A percentile compares a stretch with the other conserved stretches of the same genome.
These are phyloP conservation scores for Paraphaeosphaeria sporulosa DNA, from an alignment of 2,329 filamentous ascomycete species.

Conservation along the genomic window DNA sequence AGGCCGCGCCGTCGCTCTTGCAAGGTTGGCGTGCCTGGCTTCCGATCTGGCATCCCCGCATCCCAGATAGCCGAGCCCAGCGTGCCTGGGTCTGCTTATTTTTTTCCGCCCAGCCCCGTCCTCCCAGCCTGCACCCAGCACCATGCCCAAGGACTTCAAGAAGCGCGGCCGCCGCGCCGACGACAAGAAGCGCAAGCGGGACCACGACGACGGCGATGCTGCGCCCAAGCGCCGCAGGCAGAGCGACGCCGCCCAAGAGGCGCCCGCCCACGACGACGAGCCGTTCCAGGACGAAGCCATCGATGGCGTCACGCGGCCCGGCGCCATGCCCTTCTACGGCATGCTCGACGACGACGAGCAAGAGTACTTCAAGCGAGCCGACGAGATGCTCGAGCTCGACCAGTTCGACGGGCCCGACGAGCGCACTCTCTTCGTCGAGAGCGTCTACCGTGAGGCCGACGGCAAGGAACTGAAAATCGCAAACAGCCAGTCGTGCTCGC, in stretches of 20 bases:
- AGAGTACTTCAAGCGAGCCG: constrained; percentile 91
- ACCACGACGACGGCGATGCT: constrained; percentile 49
- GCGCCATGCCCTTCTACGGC: constrained; percentile 84
- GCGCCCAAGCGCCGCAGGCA: constrained; percentile 45
- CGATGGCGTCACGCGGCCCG: constrained; percentile 44
- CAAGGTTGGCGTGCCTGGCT: constrained; percentile 3
- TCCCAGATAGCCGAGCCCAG: constrained; percentile 10
- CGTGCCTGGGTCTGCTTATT: neutral
- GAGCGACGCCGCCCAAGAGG: constrained; percentile 25
- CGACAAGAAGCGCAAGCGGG: constrained; percentile 60
- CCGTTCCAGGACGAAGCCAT: constrained; percentile 32
- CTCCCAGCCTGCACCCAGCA: constrained; percentile 6
- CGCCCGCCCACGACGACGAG: constrained; percentile 17
- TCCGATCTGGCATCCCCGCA: constrained; percentile 11
- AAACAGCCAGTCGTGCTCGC: constrained; percentile 93
- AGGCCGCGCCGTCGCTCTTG: neutral
- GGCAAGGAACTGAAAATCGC: constrained; percentile 97
- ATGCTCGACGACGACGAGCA: constrained; percentile 92
- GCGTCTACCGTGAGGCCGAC: constrained; percentile 83
- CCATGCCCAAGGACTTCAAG: constrained; percentile 67
- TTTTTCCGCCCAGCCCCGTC: constrained; percentile 5
- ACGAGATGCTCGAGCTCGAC: constrained; percentile 88
- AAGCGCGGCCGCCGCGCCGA: constrained; percentile 65
- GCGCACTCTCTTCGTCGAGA: constrained; percentile 67
- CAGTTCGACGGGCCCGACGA: constrained; percentile 79